Percentiles rank a stretch among this genome's conserved stretches.
Evolutionary conservation across 345 rosid species (phyloP).

Genomic region (Corymbia maculata): DNA sequence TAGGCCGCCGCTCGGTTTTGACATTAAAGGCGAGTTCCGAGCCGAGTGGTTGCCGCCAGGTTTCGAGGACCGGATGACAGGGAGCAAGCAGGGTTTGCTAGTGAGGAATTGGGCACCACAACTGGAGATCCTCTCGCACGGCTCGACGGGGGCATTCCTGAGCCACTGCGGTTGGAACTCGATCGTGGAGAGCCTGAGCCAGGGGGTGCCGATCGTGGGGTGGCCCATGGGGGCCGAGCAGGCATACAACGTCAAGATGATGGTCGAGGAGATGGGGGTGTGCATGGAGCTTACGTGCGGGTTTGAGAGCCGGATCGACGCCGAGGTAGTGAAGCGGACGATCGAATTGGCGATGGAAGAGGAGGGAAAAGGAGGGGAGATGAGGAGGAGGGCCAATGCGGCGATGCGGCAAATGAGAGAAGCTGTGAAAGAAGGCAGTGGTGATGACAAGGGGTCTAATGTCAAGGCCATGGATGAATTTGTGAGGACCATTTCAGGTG

Average conservation of each 20-base stretch:
- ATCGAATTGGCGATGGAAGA: slow-evolving; percentile 26
- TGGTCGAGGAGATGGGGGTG: slow-evolving; percentile 44
- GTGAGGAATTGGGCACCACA: slow-evolving; percentile 46
- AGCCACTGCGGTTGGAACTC: slow-evolving; percentile 61
- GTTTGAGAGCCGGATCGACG: not conserved
- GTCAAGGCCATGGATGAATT: not conserved
- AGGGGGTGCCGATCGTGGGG: slow-evolving; percentile 39
- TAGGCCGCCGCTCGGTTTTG: slow-evolving; percentile 32
- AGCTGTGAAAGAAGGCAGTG: not conserved
- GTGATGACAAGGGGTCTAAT: not conserved
- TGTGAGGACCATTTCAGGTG: slow-evolving; percentile 2
- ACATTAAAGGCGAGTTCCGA: slow-evolving; percentile 18
- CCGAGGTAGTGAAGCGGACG: slow-evolving; percentile 15
- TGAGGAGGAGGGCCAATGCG: slow-evolving; percentile 11
- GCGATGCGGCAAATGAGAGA: not conserved
- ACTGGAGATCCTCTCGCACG: slow-evolving; percentile 29
- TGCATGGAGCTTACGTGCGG: slow-evolving; percentile 32
- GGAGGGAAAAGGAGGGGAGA: slow-evolving; percentile 22
- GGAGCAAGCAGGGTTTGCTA: slow-evolving; percentile 15
- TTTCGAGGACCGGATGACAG: slow-evolving; percentile 13
- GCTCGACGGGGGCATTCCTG: slow-evolving; percentile 28
- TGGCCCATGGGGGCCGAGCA: slow-evolving; percentile 56
- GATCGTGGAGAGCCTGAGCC: slow-evolving; percentile 38
- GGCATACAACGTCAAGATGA: slow-evolving; percentile 32
- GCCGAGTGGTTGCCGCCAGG: slow-evolving; percentile 38